A percentile compares a stretch with the other conserved stretches of the same genome.
phyloP scores from a whole-genome alignment of 257 asterid genomes.

The Ilex asprella region DNA sequence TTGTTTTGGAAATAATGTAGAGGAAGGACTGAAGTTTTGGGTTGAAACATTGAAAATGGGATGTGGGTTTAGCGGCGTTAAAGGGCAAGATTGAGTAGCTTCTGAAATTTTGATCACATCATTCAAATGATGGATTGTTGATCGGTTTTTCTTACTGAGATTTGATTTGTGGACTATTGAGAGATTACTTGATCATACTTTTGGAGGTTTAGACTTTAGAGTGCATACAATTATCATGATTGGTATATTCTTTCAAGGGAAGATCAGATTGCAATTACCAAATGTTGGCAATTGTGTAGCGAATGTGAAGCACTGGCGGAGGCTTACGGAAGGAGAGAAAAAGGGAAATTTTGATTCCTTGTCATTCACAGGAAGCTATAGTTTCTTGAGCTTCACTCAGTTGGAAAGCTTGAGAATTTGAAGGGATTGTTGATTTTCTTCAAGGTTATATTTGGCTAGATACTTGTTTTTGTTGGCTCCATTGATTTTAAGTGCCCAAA shows the following conservation, averaged over 20 bases:
- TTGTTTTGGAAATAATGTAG: no score
- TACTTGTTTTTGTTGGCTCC: slow-evolving; percentile 21
- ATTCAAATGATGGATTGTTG: no score
- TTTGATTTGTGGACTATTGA: no score
- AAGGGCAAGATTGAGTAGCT: slow-evolving; percentile 2
- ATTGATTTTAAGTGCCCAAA: slow-evolving; percentile 4
- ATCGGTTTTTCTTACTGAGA: no score
- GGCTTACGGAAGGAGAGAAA: slow-evolving; percentile 12
- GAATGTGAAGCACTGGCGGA: slow-evolving; percentile 13
- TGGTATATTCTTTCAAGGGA: slow-evolving; percentile 16
- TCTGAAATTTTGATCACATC: slow-evolving; percentile 10
- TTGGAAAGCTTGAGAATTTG: slow-evolving; percentile 19
- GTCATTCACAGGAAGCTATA: slow-evolving; percentile 28
- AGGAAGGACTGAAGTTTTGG: no score
- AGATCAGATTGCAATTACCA: slow-evolving; percentile 11
- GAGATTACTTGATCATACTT: neutral
- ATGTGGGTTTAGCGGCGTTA: no score
- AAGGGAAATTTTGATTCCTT: slow-evolving; percentile 27
- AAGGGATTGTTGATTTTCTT: slow-evolving; percentile 17
- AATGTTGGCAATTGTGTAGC: no score
- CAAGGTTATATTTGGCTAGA: slow-evolving; percentile 30
- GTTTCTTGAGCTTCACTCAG: slow-evolving; percentile 27
- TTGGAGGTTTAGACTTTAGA: neutral
- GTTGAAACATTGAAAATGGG: no score
- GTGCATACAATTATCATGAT: no score